A percentile compares a stretch with the other conserved stretches of the same genome.
Evolutionary conservation across 306 rosid genomes (phyloP).

Genomic region (Vicia villosa): DNA sequence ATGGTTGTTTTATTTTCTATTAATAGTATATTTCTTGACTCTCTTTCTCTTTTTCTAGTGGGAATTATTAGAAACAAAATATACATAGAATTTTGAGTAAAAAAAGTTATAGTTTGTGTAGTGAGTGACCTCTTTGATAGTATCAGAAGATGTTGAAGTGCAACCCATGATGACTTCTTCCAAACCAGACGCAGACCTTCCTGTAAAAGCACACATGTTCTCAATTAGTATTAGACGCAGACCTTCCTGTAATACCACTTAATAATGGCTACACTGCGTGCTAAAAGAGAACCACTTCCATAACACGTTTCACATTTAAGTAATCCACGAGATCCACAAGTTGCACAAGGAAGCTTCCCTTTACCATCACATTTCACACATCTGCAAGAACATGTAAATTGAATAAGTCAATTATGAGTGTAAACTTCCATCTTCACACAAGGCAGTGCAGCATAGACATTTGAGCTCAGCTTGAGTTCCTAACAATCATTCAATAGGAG

Average conservation of each 20-base stretch:
- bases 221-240: too few relatives aligned
- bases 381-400: slow-evolving; percentile 55
- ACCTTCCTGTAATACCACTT: too few relatives aligned
- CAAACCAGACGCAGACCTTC: slow-evolving; percentile 91
- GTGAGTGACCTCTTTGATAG: slow-evolving; percentile 66
- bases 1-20: slow-evolving; percentile 25
- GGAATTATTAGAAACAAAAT: slow-evolving; percentile 37
- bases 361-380: slow-evolving; percentile 81
- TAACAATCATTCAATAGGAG: neutral
- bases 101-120: slow-evolving; percentile 43
- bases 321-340: slow-evolving; percentile 86
- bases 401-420: slow-evolving; percentile 21
- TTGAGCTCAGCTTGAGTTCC: slow-evolving; percentile 9
- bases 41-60: slow-evolving; percentile 32
- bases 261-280: slow-evolving; percentile 63
- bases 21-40: slow-evolving; percentile 32
- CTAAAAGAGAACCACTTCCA: slow-evolving; percentile 75
- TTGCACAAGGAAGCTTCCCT: slow-evolving; percentile 81
- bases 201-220: too few relatives aligned
- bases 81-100: neutral
- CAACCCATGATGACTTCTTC: slow-evolving; percentile 99
- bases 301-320: slow-evolving; percentile 67
- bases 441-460: slow-evolving; percentile 24
- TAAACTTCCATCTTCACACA: slow-evolving; percentile 23
- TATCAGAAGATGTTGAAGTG: slow-evolving; percentile 58